Conservation (phyloP, 208 protist species). For the Trypanosoma mega region DNA sequence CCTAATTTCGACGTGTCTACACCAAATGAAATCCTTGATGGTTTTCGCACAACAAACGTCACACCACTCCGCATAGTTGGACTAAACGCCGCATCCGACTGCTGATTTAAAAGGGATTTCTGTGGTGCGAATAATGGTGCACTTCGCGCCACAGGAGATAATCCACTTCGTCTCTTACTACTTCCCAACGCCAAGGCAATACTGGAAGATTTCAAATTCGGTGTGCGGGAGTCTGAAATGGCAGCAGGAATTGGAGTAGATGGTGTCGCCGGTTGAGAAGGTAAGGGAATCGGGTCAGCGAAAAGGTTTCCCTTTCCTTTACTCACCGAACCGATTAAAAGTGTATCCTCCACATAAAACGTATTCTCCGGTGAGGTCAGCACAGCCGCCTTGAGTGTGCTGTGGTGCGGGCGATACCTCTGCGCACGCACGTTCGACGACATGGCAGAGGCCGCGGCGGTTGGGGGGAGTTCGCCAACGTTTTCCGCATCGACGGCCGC, state of each 20-base stretch:
- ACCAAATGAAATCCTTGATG: background rate
- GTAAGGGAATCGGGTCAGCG: background rate
- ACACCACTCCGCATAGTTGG: conserved; percentile 1
- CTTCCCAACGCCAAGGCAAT: background rate
- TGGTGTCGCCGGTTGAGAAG: too few relatives aligned
- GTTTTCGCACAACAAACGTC: conserved; percentile 9
- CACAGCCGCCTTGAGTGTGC: conserved; percentile 7
- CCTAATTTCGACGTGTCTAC: background rate
- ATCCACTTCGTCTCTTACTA: background rate
- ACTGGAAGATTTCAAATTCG: background rate
- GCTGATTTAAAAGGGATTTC: background rate
- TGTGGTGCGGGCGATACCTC: conserved; percentile 6
- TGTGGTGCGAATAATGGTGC: background rate
- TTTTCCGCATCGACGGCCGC: too few relatives aligned
- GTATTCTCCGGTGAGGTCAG: conserved; percentile 9
- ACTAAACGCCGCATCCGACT: background rate
- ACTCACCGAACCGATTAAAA: conserved; percentile 19
- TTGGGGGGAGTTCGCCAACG: too few relatives aligned
- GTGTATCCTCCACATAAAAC: conserved; percentile 15
- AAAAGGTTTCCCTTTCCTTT: background rate
- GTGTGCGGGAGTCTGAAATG: background rate
- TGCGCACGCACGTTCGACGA: too few relatives aligned
- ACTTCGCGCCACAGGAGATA: background rate
- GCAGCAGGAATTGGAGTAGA: background rate
- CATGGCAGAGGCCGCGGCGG: too few relatives aligned